phyloP scores from a whole-genome alignment of 768 basidiomycete species.

The Trametes sanguinea region DNA sequence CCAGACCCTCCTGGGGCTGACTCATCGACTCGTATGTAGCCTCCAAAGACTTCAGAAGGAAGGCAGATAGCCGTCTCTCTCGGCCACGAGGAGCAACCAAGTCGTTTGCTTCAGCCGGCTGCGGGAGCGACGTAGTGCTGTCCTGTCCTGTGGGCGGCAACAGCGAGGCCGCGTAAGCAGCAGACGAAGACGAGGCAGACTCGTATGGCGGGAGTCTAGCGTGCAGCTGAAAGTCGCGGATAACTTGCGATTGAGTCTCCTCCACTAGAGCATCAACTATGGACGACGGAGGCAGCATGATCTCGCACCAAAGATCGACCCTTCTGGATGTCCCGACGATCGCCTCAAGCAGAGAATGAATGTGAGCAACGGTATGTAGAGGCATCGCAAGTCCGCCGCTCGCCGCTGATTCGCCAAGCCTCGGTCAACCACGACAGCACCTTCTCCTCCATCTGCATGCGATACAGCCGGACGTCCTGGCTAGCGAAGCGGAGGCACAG shows the following conservation, averaged over 20 bases:
- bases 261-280: slow-evolving; percentile 64
- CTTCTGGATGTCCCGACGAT: slow-evolving; percentile 58
- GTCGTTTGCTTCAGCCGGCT: slow-evolving; percentile 25
- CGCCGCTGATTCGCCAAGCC: slow-evolving; percentile 55
- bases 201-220: slow-evolving; percentile 57
- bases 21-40: slow-evolving; percentile 36
- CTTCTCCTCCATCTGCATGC: slow-evolving; percentile 86
- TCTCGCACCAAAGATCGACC: slow-evolving; percentile 46
- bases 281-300: slow-evolving; percentile 68
- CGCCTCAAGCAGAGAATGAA: slow-evolving; percentile 61
- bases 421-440: slow-evolving; percentile 80
- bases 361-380: slow-evolving; percentile 57
- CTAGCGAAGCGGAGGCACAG: slow-evolving; percentile 69
- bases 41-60: slow-evolving; percentile 65
- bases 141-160: background rate
- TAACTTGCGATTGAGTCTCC: slow-evolving; percentile 54
- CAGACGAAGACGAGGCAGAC: background rate
- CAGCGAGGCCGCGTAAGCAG: background rate
- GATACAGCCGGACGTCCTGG: slow-evolving; percentile 81
- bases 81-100: slow-evolving; percentile 52
- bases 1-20: slow-evolving; percentile 47
- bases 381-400: slow-evolving; percentile 45
- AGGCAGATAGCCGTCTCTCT: slow-evolving; percentile 63
- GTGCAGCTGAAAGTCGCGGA: slow-evolving; percentile 70
- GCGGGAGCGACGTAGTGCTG: background rate